Evolutionary conservation across 2,329 filamentous ascomycete species (phyloP).

Genomic region (Emmonsiellopsis sp.): DNA sequence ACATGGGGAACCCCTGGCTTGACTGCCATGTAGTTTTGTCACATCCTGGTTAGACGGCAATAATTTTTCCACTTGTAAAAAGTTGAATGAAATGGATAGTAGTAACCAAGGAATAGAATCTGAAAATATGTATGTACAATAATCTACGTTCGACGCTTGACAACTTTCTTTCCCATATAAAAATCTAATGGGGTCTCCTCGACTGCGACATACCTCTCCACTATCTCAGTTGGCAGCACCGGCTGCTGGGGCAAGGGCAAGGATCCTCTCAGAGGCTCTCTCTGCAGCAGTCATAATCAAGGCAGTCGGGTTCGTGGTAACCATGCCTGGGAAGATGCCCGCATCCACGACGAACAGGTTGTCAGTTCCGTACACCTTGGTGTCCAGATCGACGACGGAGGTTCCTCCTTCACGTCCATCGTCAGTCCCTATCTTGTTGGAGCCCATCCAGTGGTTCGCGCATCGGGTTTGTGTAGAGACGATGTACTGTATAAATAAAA

Average conservation of each 20-base stretch:
- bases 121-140: not conserved
- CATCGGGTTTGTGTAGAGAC: constrained; percentile 32
- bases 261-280: constrained; percentile 46
- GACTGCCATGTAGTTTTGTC: no score
- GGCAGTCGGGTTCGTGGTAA: constrained; percentile 59
- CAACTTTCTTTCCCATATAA: no score
- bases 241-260: constrained; percentile 25
- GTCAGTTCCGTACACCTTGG: constrained; percentile 58
- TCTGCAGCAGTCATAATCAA: constrained; percentile 58
- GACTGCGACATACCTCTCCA: no score
- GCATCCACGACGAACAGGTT: constrained; percentile 62
- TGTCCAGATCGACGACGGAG: constrained; percentile 54
- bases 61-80: no score
- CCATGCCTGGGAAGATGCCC: constrained; percentile 60
- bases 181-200: no score
- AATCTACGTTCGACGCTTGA: not conserved
- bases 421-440: constrained; percentile 52
- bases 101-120: not conserved
- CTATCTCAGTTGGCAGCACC: no score
- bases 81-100: not conserved
- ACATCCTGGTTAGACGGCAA: no score
- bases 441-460: constrained; percentile 40
- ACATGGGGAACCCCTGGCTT: no score
- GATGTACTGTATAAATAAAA: constrained; percentile 30
- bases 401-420: constrained; percentile 47